Base-by-base conservation (phyloP, 192 early-diverging fungal genomes). In the Backusella parvicylindrica region DNA sequence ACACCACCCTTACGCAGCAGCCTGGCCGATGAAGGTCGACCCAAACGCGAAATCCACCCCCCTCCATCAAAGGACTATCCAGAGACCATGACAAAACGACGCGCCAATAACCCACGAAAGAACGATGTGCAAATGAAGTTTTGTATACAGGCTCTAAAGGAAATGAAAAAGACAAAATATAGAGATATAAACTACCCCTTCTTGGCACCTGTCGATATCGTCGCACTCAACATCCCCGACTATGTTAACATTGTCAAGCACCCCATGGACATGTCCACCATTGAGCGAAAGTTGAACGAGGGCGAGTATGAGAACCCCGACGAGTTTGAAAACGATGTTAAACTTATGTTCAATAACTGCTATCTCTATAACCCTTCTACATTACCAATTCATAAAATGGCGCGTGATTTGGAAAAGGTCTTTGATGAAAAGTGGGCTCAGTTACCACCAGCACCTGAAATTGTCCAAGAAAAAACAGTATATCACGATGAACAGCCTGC, bases 251-350 rank as follows among this genome's bases (percentile, higher is more conserved):
- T 99, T 40, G 87, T 97, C 82, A 95, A 93, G 71, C 73, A 92
- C 69, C 96, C 96, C 8, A 97, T 97, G 94, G 96, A 97, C 77
- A 76, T 97, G 41, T 84, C 87, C 30, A 97, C 96, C 0, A 91
- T 97, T 13, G 83, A 86, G 76, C 78, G 80, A 60, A 91, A 91
- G 81, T 82, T 96, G 6, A 90, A 94, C 49, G 64, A 76, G 41
- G 89, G 87, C 5, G 81, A 85, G 16, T 97, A 97, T 76, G 60
- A 75, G 13, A 77, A 76, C 32, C 80, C 87, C 8, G 86, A 89
- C 15, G 92, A 92, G 50, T 95, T 94, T 72, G 90, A 91, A 74
- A 85, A 87, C 1, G 96, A 97, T 75, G 77, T 91, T 23, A 88
- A 89, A 12, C 84, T 96, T 32, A 94, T 96, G 86, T 89, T 97